A percentile compares a stretch with the other conserved stretches of the same genome.
phyloP scores from a whole-genome alignment of 306 rosid genomes.

The Acacia crassicarpa region DNA sequence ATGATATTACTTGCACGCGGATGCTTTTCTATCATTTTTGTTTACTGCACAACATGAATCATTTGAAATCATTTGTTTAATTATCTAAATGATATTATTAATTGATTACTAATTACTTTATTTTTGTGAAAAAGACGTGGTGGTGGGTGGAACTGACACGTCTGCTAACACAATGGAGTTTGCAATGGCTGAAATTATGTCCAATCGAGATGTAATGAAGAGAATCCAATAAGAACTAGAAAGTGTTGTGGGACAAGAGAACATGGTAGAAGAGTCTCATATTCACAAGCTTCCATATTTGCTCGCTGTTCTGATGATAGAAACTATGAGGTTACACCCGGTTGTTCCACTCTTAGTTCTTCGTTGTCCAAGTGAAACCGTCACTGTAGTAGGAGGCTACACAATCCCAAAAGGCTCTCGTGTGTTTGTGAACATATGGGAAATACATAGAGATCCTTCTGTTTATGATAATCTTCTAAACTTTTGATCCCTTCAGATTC shows the following conservation, averaged over 20 bases:
- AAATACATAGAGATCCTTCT: slow-evolving; percentile 9
- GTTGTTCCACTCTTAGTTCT: slow-evolving; percentile 56
- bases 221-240: slow-evolving; percentile 48
- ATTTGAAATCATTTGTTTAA: too few species aligned
- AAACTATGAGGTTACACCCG: slow-evolving; percentile 64
- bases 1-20: too few species aligned
- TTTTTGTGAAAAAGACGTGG: too few species aligned
- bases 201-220: slow-evolving; percentile 35
- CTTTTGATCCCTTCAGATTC: slow-evolving; percentile 66
- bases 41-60: too few species aligned
- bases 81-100: too few species aligned
- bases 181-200: slow-evolving; percentile 59
- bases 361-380: slow-evolving; percentile 54
- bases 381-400: slow-evolving; percentile 53
- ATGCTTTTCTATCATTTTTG: too few species aligned
- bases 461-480: not conserved
- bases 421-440: slow-evolving; percentile 73
- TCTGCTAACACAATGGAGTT: slow-evolving; percentile 60
- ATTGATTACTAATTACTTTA: too few species aligned
- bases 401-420: slow-evolving; percentile 57
- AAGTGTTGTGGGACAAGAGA: slow-evolving; percentile 44
- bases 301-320: slow-evolving; percentile 65
- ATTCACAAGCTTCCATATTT: slow-evolving; percentile 51
- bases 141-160: too few species aligned
- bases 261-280: slow-evolving; percentile 62